Evolutionary conservation across 2,329 filamentous ascomycete genomes (phyloP), one percentile per base, ranked within the genome.

Genomic region (Fusarium sp.): DNA sequence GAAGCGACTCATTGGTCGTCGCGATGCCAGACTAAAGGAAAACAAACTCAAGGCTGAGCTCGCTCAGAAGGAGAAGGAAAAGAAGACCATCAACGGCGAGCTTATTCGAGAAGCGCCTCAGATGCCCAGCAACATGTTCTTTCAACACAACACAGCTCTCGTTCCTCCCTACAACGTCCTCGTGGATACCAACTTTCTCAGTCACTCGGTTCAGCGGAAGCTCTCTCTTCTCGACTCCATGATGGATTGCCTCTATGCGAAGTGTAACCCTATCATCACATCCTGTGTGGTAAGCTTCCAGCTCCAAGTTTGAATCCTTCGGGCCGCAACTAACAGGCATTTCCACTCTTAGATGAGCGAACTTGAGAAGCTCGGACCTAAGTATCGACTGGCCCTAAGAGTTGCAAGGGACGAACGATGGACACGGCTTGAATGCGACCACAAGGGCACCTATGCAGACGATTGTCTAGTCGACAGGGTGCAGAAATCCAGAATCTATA

Each of bases 241-340:
- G 86, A 98, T 98, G 94, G 95, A 98, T 82, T 93, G 94, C 61
- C 88, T 99, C 9, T 97, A 95, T 81, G 96, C 96, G 24, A 97
- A 97, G 79, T 96, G 94, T 81, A 94, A 91, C 28, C 94, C 95
- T 24, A 92, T 96, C 74, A 95, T 98, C 75, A 98, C 95, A 5
- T 86, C 80, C 68, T 88, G 93, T 67, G 66, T 68, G 92, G 61
- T 63, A 48, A 60, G 54, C 32, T 22, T 51, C 32, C 32, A 30
- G 30, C 42, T 38, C 32, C 18, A 22, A n/a, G 13, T 6, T 26
- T 50, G 41, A 18, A 17, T 17, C 32, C 32, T n/a, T 17, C 9
- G n/a, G n/a, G 76, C 18, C 13, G 24, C 6, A 8, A 51, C 56
- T 59, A 51, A 59, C 32, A 44, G 24, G 4, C 20, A 13, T 18